Base-by-base conservation (phyloP, 306 rosid species). In the Quercus bicolor region DNA sequence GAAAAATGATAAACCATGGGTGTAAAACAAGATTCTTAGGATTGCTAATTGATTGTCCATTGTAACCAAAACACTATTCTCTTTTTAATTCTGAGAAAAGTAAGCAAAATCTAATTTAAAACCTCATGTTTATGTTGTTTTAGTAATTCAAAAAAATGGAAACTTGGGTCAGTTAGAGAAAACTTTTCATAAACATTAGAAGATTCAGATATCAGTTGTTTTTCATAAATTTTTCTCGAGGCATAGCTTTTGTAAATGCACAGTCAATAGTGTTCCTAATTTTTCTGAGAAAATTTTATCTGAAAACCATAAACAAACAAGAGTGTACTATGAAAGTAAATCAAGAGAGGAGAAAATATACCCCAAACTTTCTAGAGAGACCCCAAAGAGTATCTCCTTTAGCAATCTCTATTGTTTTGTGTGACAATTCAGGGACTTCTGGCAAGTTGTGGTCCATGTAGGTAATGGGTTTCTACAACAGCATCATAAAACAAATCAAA, bases 351-450 rank as follows among this genome's bases (percentile, higher is more conserved):
- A 13, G 23, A 1, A 52, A 54, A 51, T 19, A 6, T 78, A 83
- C 86, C 80, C 86, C 86, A 15, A 68, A 55, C 53, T 70, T 75
- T 75, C 69, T 75, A 52, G 86, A 75, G 43, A 83, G 77, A 13
- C 70, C 86, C 86, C 86, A 83, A 23, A 83, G 80, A 7, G 86
- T 78, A 70, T 79, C 86, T 56, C 86, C 86, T 70, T 83, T 83
- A 64, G 26, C 80, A n/a, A 75, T 70, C 83, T 78, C 61, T 61
- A 70, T 43, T 12, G 74, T 75, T 61, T 65, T 83, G 14, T 69
- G 70, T 14, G 60, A 24, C 18, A 51, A 60, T 40, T 74, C 75
- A 2, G 62, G 48, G 4, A 73, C 34, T 34, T 78, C 81, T 51
- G 70, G 56, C 75, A 24, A 77, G 23, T 62, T 75, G 70, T 37